Percentiles rank a stretch among this genome's conserved stretches.
Evolutionary conservation across 2,329 filamentous ascomycete genomes (phyloP).

Genomic region (Epichloe amarillans): DNA sequence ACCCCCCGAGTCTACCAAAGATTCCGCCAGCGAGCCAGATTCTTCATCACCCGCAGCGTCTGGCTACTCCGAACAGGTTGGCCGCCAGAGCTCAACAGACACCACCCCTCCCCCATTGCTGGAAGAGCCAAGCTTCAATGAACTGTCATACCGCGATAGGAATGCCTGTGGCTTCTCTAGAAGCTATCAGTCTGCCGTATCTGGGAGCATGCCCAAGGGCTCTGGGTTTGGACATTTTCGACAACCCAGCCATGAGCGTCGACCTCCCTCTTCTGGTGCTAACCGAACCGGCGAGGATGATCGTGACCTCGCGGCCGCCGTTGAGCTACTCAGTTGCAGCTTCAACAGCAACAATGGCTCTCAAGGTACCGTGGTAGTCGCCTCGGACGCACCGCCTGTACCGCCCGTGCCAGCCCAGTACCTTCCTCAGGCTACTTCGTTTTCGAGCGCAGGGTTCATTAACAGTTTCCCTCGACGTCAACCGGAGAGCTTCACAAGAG

Average conservation of each 20-base stretch:
- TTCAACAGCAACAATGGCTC: slow-evolving; percentile 65
- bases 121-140: slow-evolving; percentile 46
- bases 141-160: slow-evolving; percentile 38
- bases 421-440: slow-evolving; percentile 44
- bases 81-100: slow-evolving; percentile 72
- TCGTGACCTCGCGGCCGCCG: slow-evolving; percentile 75
- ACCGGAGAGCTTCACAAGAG: slow-evolving; percentile 53
- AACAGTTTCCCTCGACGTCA: slow-evolving; percentile 47
- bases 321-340: slow-evolving; percentile 82
- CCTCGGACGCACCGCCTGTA: slow-evolving; percentile 69
- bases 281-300: slow-evolving; percentile 70
- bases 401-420: slow-evolving; percentile 76
- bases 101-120: slow-evolving; percentile 79
- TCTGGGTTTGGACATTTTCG: slow-evolving; percentile 47
- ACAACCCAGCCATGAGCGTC: slow-evolving; percentile 61
- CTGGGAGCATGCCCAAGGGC: slow-evolving; percentile 32
- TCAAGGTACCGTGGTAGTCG: slow-evolving; percentile 47
- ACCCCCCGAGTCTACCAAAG: slow-evolving; percentile 53
- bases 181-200: slow-evolving; percentile 62
- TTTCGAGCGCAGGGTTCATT: slow-evolving; percentile 49
- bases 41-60: slow-evolving; percentile 73
- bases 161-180: slow-evolving; percentile 51
- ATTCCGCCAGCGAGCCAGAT: slow-evolving; percentile 66
- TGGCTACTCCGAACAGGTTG: slow-evolving; percentile 64
- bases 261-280: slow-evolving; percentile 67